Conservation (phyloP, 208 protist genomes). For the Leishmania martiniquensis region DNA sequence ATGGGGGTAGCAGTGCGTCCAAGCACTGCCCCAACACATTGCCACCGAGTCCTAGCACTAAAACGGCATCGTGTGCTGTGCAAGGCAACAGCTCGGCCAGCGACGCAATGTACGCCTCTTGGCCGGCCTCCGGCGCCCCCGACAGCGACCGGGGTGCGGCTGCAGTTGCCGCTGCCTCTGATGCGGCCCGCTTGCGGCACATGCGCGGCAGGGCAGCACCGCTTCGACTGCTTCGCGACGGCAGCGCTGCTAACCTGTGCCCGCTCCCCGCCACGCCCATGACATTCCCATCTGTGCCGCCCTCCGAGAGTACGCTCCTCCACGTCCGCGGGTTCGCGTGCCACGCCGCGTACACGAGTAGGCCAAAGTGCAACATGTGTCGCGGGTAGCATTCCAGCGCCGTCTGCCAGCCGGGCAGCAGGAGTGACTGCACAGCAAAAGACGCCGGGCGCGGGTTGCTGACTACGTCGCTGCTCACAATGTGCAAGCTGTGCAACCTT, state of each 20-base stretch:
- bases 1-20: slow-evolving; percentile 44
- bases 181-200: neutral
- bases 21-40: slow-evolving; percentile 84
- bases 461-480: slow-evolving; percentile 45
- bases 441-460: slow-evolving; percentile 21
- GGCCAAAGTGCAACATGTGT: slow-evolving; percentile 80
- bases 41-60: slow-evolving; percentile 77
- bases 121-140: neutral
- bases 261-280: neutral
- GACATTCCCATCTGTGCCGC: neutral
- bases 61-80: slow-evolving; percentile 37
- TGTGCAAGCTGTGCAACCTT: slow-evolving; percentile 49
- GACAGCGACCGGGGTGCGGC: neutral
- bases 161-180: neutral
- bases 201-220: neutral
- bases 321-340: slow-evolving; percentile 9
- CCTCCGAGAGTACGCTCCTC: neutral
- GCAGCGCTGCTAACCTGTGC: neutral
- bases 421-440: slow-evolving; percentile 73
- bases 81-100: slow-evolving; percentile 22
- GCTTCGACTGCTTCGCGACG: neutral
- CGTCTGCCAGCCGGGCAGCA: slow-evolving; percentile 38
- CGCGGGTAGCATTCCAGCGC: slow-evolving; percentile 76
- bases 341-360: slow-evolving; percentile 62
- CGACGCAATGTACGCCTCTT: neutral